Conservation (phyloP, 768 basidiomycete species). For the Xerocomus brunneocitrinus region DNA sequence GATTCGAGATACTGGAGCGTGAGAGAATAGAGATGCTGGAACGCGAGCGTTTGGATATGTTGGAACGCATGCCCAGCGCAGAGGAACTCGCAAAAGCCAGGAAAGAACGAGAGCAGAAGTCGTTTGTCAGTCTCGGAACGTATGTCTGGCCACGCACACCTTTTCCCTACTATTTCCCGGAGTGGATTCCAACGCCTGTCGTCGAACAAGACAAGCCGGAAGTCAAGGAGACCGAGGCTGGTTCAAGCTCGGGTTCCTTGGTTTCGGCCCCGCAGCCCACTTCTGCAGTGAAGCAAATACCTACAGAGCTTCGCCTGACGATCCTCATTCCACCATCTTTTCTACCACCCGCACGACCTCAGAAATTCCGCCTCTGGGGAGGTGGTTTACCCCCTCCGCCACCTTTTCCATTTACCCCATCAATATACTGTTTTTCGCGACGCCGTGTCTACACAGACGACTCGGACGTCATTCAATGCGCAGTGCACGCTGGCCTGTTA, state of each 20-base stretch:
- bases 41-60: slow-evolving; percentile 29
- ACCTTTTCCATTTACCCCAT: slow-evolving; percentile 28
- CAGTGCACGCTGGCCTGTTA: slow-evolving; percentile 57
- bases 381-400: slow-evolving; percentile 49
- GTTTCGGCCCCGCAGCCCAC: slow-evolving; percentile 9
- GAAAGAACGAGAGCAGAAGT: slow-evolving; percentile 27
- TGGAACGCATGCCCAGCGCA: slow-evolving; percentile 31
- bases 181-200: slow-evolving; percentile 28
- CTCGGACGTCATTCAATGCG: slow-evolving; percentile 65
- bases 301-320: slow-evolving; percentile 37
- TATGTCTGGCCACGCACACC: slow-evolving; percentile 30
- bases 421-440: slow-evolving; percentile 27
- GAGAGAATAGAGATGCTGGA: slow-evolving; percentile 29
- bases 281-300: slow-evolving; percentile 12
- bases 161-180: slow-evolving; percentile 34
- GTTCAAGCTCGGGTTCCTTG: slow-evolving; percentile 29
- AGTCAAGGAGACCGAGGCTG: slow-evolving; percentile 16
- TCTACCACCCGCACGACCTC: slow-evolving; percentile 52
- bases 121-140: slow-evolving; percentile 26
- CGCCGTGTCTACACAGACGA: slow-evolving; percentile 76
- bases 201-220: slow-evolving; percentile 24
- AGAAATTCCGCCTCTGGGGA: slow-evolving; percentile 63
- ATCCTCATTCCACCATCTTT: slow-evolving; percentile 57
- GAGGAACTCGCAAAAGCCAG: slow-evolving; percentile 31
- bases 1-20: slow-evolving; percentile 26